A percentile compares a stretch with the other conserved stretches of the same genome.
These are phyloP conservation scores for Colletotrichum destructivum DNA, from an alignment of 2,329 filamentous ascomycete genomes.

Conservation along the genomic window DNA sequence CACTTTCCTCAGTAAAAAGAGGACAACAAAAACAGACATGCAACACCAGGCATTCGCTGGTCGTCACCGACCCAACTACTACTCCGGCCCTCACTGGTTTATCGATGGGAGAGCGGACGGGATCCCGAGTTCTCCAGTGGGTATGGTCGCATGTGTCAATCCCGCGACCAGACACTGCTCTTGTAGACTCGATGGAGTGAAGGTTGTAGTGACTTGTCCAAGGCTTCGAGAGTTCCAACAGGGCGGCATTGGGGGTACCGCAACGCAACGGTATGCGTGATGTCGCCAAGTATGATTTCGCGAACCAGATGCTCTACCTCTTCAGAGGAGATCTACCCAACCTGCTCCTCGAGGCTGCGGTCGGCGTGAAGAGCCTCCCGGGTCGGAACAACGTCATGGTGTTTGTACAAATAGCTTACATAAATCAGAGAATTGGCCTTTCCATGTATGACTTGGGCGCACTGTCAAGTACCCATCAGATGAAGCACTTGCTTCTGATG, in stretches of 20 bases:
- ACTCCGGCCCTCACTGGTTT: neutral
- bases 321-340: neutral
- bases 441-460: no score
- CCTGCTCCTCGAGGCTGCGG: neutral
- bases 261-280: neutral
- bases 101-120: neutral
- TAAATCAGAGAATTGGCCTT: no score
- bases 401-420: no score
- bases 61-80: neutral
- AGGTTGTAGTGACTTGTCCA: neutral
- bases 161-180: neutral
- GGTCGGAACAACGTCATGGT: no score
- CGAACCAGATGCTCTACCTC: neutral
- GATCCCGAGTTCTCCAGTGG: constrained; percentile 1
- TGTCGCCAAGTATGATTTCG: neutral
- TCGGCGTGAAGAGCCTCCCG: neutral
- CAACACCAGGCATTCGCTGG: neutral
- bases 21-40: neutral
- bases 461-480: no score
- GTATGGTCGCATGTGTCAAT: neutral
- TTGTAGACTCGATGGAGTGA: neutral
- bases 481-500: no score
- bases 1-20: neutral
- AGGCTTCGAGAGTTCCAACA: neutral
- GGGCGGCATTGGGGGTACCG: no score